Evolutionary conservation across 768 basidiomycete genomes (phyloP), one percentile per base, ranked within the genome.

Genomic region (Lactarius sp.): DNA sequence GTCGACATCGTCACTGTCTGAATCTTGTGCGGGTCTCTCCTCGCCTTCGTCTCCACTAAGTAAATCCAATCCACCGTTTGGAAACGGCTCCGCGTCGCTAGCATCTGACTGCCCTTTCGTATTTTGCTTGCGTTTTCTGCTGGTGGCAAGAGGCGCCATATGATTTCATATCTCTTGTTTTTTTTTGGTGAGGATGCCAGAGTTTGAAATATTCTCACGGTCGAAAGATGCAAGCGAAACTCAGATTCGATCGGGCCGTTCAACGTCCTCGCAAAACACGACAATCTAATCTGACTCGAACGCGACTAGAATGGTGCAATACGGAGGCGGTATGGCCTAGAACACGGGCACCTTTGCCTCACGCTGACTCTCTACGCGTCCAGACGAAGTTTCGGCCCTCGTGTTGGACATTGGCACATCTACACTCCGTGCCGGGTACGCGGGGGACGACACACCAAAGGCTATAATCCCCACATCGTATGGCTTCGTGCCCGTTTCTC

Each of bases 361-460:
- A 33, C 46, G 36, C 39, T 65, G 37, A 59, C n/a, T 44, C 16
- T 58, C 6, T 42, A 54, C 53, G n/a, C 41, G 3, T 31, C 13
- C 64, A 97, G 95, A 98, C 73, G 95, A 98, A 78, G 94, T 98
- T n/a, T 90, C 94, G 41, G 97, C 96, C 36, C 79, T 98, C 57
- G 97, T 98, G 27, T 78, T 99, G 42, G 97, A 99, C 78, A 89
- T 98, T 72, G 97, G 97, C 34, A 80, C 90, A 12, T 88, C 90
- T 31, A 89, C 93, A 9, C 77, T 95, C 59, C 87, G 97, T 72
- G 93, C 94, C 12, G 97, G 97, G 58, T 97, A 98, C 74, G 96
- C 97, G 12, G 97, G 97, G 52, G 96, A 98, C 75, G 97, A 98
- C 71, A 84, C 90, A 12, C 97, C 97, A 18, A 92, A 93, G 75